These are phyloP conservation scores for Nicotiana paniculata DNA, from an alignment of 257 asterid species.

Conservation along the genomic window DNA sequence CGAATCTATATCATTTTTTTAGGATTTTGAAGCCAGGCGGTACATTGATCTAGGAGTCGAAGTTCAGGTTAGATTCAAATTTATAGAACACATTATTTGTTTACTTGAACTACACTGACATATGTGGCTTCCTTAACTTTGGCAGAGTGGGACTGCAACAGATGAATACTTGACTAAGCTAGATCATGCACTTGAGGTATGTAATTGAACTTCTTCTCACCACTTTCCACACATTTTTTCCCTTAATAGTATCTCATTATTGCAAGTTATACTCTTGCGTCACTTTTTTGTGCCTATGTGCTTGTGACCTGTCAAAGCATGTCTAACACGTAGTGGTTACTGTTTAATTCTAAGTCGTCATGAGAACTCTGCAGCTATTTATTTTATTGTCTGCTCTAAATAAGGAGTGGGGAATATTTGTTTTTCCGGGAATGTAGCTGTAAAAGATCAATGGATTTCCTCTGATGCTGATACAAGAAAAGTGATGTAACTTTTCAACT, in stretches of 20 bases:
- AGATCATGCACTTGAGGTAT: slow-evolving; percentile 79
- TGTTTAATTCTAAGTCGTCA: neutral
- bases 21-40: slow-evolving; percentile 83
- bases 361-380: neutral
- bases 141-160: slow-evolving; percentile 73
- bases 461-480: neutral
- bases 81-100: neutral
- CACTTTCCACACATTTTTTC: neutral
- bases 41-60: slow-evolving; percentile 74
- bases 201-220: neutral
- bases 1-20: neutral
- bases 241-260: neutral
- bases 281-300: neutral
- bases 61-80: slow-evolving; percentile 50
- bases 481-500: neutral
- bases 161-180: slow-evolving; percentile 62
- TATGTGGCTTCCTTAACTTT: slow-evolving; percentile 5
- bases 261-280: neutral
- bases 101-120: neutral
- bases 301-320: neutral
- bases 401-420: neutral
- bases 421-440: neutral
- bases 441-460: neutral
- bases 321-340: neutral
- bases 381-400: neutral